Conservation (phyloP, 768 basidiomycete genomes). For the Rhizopogon sp. region DNA sequence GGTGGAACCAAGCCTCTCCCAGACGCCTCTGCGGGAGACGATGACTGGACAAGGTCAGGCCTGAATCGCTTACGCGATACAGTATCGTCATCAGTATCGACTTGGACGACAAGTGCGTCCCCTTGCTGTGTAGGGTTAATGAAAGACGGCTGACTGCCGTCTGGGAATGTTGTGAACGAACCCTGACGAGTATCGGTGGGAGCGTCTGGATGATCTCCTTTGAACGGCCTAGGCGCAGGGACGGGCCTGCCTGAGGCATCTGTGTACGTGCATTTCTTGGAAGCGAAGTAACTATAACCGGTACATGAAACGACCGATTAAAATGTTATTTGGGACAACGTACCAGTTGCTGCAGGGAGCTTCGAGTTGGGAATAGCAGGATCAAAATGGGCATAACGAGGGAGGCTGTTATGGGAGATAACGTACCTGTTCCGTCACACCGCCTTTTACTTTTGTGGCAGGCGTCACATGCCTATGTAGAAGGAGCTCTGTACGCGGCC, state of each 20-base stretch:
- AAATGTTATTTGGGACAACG: constrained; percentile 9
- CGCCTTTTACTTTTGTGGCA: constrained; percentile 84
- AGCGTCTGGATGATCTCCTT: constrained; percentile 31
- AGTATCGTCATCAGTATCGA: constrained; percentile 35
- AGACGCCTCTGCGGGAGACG: constrained; percentile 25
- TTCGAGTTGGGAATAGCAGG: constrained; percentile 21
- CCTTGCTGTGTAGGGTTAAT: constrained; percentile 5
- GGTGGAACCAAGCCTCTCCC: constrained; percentile 32
- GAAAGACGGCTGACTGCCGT: constrained; percentile 15
- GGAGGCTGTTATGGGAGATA: constrained; percentile 4
- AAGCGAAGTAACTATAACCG: constrained; percentile 64
- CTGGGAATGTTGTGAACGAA: constrained; percentile 11
- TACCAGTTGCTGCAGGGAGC: constrained; percentile 83
- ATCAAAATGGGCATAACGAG: constrained; percentile 3
- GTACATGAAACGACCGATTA: constrained; percentile 4
- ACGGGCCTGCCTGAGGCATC: constrained; percentile 77
- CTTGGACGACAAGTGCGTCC: constrained; percentile 10
- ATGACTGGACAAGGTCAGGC: constrained; percentile 36
- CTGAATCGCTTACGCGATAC: constrained; percentile 47
- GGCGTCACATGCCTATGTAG: constrained; percentile 61
- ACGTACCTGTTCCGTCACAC: constrained; percentile 75
- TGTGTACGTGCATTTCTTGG: constrained; percentile 77
- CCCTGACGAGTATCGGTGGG: constrained; percentile 22
- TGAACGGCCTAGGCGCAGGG: constrained; percentile 58
- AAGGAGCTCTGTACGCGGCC: background rate